Base-by-base conservation (phyloP, 1,139 yeast species). In the Yamadazyma membranifaciens region DNA sequence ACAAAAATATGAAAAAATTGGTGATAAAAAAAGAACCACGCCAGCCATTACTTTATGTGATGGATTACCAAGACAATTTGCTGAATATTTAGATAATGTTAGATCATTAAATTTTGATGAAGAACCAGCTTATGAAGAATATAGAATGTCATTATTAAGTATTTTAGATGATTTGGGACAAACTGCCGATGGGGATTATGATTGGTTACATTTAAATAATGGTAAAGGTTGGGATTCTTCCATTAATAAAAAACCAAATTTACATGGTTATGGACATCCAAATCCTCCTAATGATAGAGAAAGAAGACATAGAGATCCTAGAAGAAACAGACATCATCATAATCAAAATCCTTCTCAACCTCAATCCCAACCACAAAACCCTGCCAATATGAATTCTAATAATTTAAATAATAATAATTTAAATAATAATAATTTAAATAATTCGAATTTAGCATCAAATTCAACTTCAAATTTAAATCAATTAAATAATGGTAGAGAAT, bases 1-100 rank as follows among this genome's bases (percentile, higher is more conserved):
- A 67, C 89, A 87, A 59, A 92, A 92, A 65, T 92, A 92, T 63
- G 98, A 92, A 65, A 91, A 89, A 62, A 92, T 92, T 65, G 98
- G 97, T 46, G 92, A 87, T 57, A 91, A 91, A 65, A 91, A 91
- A 67, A 87, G 89, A 63, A 78, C 92, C 9, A 86, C 96, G 11
- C 80, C 85, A 25, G 84, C 92, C 33, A 74, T 74, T 43, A 89
- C 87, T 38, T 69, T 91, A 48, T 84, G 96, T 59, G 81, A 78
- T 44, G 91, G 88, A 7, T 81, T 87, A 57, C 98, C 98, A 27
- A 75, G 76, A 50, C 95, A 88, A 59, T 83, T 91, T 65, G 95
- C 87, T 38, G 87, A 86, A 55, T 91, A 89, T 66, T 75, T 91
- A 65, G 83, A 81, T 45, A 80, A 85, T 51, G 96, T 89, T 36